Evolutionary conservation across 352 stramenopile genomes (phyloP), one percentile per base, ranked within the genome.

Genomic region (Thraustochytrium sp.): DNA sequence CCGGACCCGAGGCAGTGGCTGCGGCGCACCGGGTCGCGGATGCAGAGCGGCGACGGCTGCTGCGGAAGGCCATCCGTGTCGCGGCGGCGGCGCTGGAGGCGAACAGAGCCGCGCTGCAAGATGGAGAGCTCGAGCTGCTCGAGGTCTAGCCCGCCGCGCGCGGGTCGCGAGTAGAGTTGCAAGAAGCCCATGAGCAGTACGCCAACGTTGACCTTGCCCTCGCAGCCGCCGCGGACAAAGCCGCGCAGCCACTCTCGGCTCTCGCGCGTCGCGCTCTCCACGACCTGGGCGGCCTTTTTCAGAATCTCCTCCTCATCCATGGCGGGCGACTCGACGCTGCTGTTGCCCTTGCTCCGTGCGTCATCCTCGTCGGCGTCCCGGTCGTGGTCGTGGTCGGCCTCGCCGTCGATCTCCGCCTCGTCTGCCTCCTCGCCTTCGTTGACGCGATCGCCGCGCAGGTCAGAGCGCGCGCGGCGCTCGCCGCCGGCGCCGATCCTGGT

Each of bases 151-250:
- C 68, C 68, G 46, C 68, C 68, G 23, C 36, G 31, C 21, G 53
- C 29, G 18, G 68, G 68, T 65, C 34, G 37, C 37, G 68, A 80
- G 2, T 42, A 63, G 44, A 80, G 76, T 80, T 80, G 68, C 68
- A 80, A 63, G 26, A 80, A 80, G 26, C 68, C 68, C 48, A 80
- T 72, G 48, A 80, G 53, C 8, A 80, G 51, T 4, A 68, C 13
- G 16, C 68, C 68, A 8, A 80, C 40, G 38, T 80, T 72, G 5
- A 80, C 48, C 1, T 31, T 61, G 29, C 53, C 68, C 8, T 11
- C 5, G 68, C 68, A 64, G 5, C 37, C 68, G 34, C 31, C 36
- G 11, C 38, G 31, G 0, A 62, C 42, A 26, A 75, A 80, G 9
- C 40, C 53, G 37, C 37, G 34, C 3, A 80, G 18, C 68, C 68